These are phyloP conservation scores for Metarhizium album DNA, from an alignment of 2,329 filamentous ascomycete genomes.

Conservation along the genomic window DNA sequence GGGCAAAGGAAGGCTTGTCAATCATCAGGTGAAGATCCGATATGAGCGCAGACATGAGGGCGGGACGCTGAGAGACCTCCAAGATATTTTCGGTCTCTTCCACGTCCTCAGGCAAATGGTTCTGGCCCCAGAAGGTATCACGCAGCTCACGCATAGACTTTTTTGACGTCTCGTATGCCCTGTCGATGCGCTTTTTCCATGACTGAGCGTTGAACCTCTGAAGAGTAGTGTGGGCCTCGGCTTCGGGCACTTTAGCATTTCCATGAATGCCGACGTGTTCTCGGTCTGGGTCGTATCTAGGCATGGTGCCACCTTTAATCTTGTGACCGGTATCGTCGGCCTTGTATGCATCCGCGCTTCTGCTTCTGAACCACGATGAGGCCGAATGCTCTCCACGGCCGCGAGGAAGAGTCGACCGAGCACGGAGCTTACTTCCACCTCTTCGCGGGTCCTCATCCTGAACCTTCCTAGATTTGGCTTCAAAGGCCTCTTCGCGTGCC, in stretches of 20 bases:
- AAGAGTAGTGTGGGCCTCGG: conserved; percentile 66
- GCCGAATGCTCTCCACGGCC: conserved; percentile 21
- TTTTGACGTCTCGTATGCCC: conserved; percentile 57
- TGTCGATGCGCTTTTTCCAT: conserved; percentile 87
- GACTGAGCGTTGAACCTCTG: conserved; percentile 75
- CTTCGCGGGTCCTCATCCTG: conserved; percentile 56
- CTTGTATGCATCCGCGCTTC: conserved; percentile 39
- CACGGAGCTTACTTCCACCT: conserved; percentile 40
- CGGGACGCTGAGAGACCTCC: conserved; percentile 73
- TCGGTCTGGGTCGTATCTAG: conserved; percentile 71
- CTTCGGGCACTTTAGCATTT: conserved; percentile 58
- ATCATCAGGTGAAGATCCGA: conserved; percentile 76
- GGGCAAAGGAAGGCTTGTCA: conserved; percentile 86
- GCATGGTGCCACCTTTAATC: conserved; percentile 32
- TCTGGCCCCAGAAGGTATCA: conserved; percentile 68
- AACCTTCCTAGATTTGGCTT: conserved; percentile 76
- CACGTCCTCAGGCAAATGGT: conserved; percentile 69
- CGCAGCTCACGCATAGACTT: conserved; percentile 70
- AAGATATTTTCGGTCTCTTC: conserved; percentile 79
- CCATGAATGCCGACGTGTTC: conserved; percentile 55
- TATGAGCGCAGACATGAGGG: conserved; percentile 68
- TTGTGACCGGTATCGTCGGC: conserved; percentile 19
- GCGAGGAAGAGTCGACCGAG: conserved; percentile 39
- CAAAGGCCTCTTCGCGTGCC: conserved; percentile 82
- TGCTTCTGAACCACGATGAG: conserved; percentile 36